A percentile compares a stretch with the other conserved stretches of the same genome.
These are phyloP conservation scores for Pyrus betulifolia DNA, from an alignment of 306 rosid species.

Conservation along the genomic window DNA sequence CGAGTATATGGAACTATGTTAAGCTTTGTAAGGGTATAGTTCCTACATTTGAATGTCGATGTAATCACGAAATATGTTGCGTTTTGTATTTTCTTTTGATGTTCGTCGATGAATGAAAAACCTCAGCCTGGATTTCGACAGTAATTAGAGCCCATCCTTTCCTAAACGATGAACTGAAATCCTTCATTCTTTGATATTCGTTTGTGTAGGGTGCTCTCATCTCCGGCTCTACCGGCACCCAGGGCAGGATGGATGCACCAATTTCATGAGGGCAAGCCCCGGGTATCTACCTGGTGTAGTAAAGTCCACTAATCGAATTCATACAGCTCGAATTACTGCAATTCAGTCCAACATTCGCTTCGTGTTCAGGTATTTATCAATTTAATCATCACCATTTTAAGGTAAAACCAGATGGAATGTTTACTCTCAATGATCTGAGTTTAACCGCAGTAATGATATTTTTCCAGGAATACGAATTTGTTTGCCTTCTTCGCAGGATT, in stretches of 20 bases:
- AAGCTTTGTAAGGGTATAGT: background rate
- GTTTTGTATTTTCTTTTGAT: background rate
- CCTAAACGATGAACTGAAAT: background rate
- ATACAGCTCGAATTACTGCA: too few relatives aligned
- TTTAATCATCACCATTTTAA: background rate
- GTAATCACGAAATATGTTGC: background rate
- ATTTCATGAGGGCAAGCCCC: too few relatives aligned
- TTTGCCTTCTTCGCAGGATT: background rate
- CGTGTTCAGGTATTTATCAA: background rate
- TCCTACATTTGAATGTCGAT: background rate
- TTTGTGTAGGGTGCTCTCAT: background rate
- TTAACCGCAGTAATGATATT: too few relatives aligned
- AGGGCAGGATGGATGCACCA: too few relatives aligned
- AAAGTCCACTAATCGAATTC: too few relatives aligned
- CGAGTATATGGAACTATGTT: background rate
- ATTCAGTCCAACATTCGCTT: background rate
- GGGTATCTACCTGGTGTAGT: too few relatives aligned
- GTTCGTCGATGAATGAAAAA: background rate
- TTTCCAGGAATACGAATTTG: background rate
- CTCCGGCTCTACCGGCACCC: background rate
- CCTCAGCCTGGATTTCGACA: too few relatives aligned
- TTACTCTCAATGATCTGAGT: background rate
- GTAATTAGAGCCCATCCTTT: background rate
- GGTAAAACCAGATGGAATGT: background rate
- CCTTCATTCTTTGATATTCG: background rate